A percentile compares a stretch with the other conserved stretches of the same genome.
Evolutionary conservation across 1,139 yeast genomes (phyloP).

Genomic region (Candida sp.): DNA sequence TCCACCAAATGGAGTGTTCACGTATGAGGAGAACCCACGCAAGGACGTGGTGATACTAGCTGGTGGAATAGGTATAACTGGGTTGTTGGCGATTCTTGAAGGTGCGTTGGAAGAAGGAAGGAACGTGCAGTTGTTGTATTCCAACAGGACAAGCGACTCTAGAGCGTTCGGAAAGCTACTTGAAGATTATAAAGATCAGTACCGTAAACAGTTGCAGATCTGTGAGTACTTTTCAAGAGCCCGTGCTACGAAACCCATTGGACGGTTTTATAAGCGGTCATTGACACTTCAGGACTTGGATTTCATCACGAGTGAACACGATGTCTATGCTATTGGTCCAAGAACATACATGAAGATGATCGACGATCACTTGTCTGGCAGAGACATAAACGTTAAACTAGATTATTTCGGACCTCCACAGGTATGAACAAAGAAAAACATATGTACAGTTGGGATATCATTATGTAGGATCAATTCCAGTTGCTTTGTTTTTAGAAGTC

Average conservation of each 20-base stretch:
- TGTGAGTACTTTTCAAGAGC: slow-evolving; percentile 24
- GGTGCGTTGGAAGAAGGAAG: slow-evolving; percentile 32
- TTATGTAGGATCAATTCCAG: background rate
- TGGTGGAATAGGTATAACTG: slow-evolving; percentile 77
- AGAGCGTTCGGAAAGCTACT: slow-evolving; percentile 34
- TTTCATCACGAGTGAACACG: slow-evolving; percentile 15
- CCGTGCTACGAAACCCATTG: slow-evolving; percentile 10
- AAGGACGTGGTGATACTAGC: slow-evolving; percentile 50
- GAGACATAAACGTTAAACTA: slow-evolving; percentile 13
- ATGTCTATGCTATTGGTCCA: slow-evolving; percentile 41
- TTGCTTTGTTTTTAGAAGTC: slow-evolving; percentile 26
- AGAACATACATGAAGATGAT: slow-evolving; percentile 34
- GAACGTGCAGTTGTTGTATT: slow-evolving; percentile 31
- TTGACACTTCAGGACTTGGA: slow-evolving; percentile 20
- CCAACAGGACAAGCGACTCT: slow-evolving; percentile 25
- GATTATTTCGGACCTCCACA: slow-evolving; percentile 18
- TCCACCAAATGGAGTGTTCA: slow-evolving; percentile 63
- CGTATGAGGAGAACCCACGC: slow-evolving; percentile 22
- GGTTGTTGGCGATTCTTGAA: slow-evolving; percentile 56
- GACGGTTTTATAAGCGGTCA: slow-evolving; percentile 6
- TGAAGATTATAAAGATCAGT: slow-evolving; percentile 16
- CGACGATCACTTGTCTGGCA: slow-evolving; percentile 14
- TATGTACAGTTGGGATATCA: background rate
- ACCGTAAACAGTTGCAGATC: slow-evolving; percentile 22
- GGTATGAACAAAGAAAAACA: slow-evolving; percentile 3